phyloP scores from a whole-genome alignment of 108 stramenopile species.

The Asterionellopsis glacialis region DNA sequence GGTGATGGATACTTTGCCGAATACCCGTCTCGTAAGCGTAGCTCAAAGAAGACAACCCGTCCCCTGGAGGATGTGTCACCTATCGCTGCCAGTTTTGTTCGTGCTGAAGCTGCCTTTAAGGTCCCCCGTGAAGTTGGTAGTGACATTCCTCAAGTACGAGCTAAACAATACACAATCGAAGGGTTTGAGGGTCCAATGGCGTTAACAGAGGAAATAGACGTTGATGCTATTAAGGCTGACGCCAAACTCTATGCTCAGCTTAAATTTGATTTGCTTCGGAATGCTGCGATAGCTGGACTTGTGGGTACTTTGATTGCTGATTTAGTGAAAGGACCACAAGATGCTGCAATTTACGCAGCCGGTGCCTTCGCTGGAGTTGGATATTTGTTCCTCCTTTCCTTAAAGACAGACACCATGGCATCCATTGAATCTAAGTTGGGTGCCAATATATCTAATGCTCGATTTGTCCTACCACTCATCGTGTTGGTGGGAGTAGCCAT shows the following conservation, averaged over 20 bases:
- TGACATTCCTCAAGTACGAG: conserved; percentile 9
- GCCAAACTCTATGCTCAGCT: conserved; percentile 40
- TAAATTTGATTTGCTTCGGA: conserved; percentile 45
- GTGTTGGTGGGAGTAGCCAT: conserved; percentile 61
- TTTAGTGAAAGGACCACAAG: conserved; percentile 44
- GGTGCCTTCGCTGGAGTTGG: conserved; percentile 61
- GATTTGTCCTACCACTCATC: conserved; percentile 64
- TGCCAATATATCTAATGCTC: conserved; percentile 49
- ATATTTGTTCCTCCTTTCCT: conserved; percentile 65
- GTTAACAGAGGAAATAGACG: conserved; percentile 23
- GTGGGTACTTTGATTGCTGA: conserved; percentile 49
- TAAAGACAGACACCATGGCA: conserved; percentile 77
- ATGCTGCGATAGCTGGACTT: conserved; percentile 52
- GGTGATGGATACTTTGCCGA: conserved; percentile 84
- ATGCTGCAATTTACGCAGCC: conserved; percentile 52
- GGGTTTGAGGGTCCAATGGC: conserved; percentile 61
- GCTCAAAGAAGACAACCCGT: conserved; percentile 40
- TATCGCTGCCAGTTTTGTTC: conserved; percentile 61
- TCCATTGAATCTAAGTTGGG: conserved; percentile 44
- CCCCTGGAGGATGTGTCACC: conserved; percentile 55
- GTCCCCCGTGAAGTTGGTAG: conserved; percentile 44
- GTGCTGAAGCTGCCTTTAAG: conserved; percentile 74
- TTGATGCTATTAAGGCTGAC: conserved; percentile 41
- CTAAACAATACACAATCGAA: conserved; percentile 17
- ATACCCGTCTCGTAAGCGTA: conserved; percentile 48